These are phyloP conservation scores for Agrocybe pediades DNA, from an alignment of 768 basidiomycete genomes.

Conservation along the genomic window DNA sequence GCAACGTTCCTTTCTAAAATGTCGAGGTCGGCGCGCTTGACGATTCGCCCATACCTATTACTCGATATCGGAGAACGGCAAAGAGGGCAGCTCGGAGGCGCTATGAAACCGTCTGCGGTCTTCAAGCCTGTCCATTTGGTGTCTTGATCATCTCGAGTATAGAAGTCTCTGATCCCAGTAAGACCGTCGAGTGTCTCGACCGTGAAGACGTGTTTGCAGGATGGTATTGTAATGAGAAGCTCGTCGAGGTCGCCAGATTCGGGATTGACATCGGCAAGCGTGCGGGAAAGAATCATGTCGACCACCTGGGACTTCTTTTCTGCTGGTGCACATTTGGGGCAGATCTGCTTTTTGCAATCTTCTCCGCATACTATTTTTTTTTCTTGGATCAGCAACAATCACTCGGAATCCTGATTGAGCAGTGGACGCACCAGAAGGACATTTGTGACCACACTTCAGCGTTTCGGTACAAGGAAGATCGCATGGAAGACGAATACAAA, in stretches of 20 bases:
- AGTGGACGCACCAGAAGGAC: constrained; percentile 59
- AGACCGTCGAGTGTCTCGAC: constrained; percentile 71
- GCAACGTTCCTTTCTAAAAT: constrained; percentile 67
- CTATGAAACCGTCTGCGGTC: constrained; percentile 37
- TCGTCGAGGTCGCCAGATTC: constrained; percentile 42
- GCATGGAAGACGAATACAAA: constrained; percentile 68
- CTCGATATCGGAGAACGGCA: constrained; percentile 60
- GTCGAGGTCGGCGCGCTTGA: constrained; percentile 65
- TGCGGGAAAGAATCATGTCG: constrained; percentile 58
- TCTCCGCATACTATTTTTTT: constrained; percentile 63
- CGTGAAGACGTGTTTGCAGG: constrained; percentile 68
- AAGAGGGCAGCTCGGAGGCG: constrained; percentile 60
- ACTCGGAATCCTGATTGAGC: neutral
- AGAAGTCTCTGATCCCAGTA: constrained; percentile 53
- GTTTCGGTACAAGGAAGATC: constrained; percentile 50
- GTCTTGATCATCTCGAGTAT: constrained; percentile 32
- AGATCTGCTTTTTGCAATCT: constrained; percentile 55
- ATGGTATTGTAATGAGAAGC: constrained; percentile 59
- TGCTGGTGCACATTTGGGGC: constrained; percentile 48
- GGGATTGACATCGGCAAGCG: constrained; percentile 48
- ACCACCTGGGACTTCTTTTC: constrained; percentile 45
- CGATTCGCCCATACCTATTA: constrained; percentile 60
- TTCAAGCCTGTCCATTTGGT: constrained; percentile 46
- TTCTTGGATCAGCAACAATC: neutral
- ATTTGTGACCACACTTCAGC: constrained; percentile 62